A percentile compares a stretch with the other conserved stretches of the same genome.
These are phyloP conservation scores for Piper longum DNA, from an alignment of 164 flowering plant genomes.

Conservation along the genomic window DNA sequence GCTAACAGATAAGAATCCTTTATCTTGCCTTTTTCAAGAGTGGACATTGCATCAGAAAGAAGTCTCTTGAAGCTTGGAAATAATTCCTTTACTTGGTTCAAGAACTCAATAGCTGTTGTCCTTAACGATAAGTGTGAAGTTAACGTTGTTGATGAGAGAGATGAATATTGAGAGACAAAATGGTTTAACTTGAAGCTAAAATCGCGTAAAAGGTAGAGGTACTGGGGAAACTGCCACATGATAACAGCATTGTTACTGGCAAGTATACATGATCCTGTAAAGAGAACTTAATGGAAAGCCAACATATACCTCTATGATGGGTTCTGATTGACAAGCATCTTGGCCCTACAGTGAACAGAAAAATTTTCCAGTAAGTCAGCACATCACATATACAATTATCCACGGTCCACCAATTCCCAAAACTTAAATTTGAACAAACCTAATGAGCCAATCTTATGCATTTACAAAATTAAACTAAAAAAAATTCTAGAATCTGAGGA, in stretches of 20 bases:
- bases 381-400: neutral
- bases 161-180: constrained; percentile 24
- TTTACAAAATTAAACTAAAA: too few species aligned
- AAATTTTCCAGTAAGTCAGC: neutral
- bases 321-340: constrained; percentile 52
- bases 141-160: constrained; percentile 1
- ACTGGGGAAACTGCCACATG: constrained; percentile 41
- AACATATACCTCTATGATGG: constrained; percentile 48
- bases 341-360: constrained; percentile 30
- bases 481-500: too few species aligned
- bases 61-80: constrained; percentile 47
- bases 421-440: too few species aligned
- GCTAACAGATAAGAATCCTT: too few species aligned
- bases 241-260: neutral
- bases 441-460: too few species aligned
- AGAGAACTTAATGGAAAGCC: neutral
- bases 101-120: constrained; percentile 26
- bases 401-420: neutral
- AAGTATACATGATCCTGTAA: neutral
- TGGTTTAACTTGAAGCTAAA: constrained; percentile 49
- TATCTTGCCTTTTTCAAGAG: constrained; percentile 43
- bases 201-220: constrained; percentile 64
- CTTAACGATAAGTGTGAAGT: constrained; percentile 18
- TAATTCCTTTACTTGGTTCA: constrained; percentile 27
- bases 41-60: constrained; percentile 29